Evolutionary conservation across 352 stramenopile genomes (phyloP).

Genomic region (Phytophthora fragariae): DNA sequence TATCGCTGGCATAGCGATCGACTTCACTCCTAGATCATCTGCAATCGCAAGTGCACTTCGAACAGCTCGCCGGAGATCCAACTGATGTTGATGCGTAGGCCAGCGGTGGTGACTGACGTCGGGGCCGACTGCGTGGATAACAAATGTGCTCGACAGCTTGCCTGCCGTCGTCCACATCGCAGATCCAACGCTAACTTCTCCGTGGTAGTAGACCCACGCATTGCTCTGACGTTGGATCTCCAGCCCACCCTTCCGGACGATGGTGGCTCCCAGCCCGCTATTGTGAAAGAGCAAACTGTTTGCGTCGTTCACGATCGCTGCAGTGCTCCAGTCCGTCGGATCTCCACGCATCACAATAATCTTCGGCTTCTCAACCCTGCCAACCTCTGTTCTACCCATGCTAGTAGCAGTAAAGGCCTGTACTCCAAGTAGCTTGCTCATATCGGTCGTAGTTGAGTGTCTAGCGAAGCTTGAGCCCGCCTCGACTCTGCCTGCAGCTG

Average conservation of each 20-base stretch:
- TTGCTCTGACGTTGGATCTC: slow-evolving; percentile 41
- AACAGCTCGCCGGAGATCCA: slow-evolving; percentile 21
- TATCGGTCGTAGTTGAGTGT: neutral
- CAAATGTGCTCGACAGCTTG: slow-evolving; percentile 37
- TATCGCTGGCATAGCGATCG: slow-evolving; percentile 49
- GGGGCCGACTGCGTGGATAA: slow-evolving; percentile 57
- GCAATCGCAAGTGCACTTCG: slow-evolving; percentile 36
- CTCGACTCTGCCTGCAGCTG: neutral
- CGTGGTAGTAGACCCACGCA: slow-evolving; percentile 34
- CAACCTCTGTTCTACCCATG: neutral
- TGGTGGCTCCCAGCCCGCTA: slow-evolving; percentile 39
- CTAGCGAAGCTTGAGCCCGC: neutral
- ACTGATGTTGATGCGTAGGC: slow-evolving; percentile 13
- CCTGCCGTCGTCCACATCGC: slow-evolving; percentile 45
- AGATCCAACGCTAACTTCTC: slow-evolving; percentile 37
- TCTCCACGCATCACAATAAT: slow-evolving; percentile 49
- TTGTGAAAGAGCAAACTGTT: slow-evolving; percentile 40
- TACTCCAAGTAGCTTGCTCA: neutral
- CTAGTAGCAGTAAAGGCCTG: neutral
- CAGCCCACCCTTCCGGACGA: slow-evolving; percentile 31
- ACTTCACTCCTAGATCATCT: slow-evolving; percentile 28
- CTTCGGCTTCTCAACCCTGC: slow-evolving; percentile 6
- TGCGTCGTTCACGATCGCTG: slow-evolving; percentile 52
- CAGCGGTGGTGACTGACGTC: slow-evolving; percentile 13
- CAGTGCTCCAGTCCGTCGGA: slow-evolving; percentile 41